Evolutionary conservation across 2,329 filamentous ascomycete species (phyloP), one percentile per base, ranked within the genome.

Genomic region (Apiospora koreana): DNA sequence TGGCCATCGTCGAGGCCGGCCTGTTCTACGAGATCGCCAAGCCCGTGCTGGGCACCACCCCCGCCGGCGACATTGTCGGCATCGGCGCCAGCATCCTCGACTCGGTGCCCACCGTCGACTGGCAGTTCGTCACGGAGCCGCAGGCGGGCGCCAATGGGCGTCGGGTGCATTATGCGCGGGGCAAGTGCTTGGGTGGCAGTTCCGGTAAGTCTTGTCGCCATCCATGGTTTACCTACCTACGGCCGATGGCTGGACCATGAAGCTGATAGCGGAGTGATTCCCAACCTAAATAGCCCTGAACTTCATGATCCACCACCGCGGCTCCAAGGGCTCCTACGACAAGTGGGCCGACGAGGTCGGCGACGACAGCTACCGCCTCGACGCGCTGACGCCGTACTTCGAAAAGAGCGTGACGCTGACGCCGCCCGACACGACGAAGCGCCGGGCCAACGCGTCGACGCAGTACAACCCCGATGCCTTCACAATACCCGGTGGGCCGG

Each of bases 1-100:
- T 83, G 8, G 81, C 80, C 25, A 77, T 83, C 2, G 74, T 84
- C 62, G 82, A 84, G 73, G 82, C 81, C 5, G 82, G 82, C 7
- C 69, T 69, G 7, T 79, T 80, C 45, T 78, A 80, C 69, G 78
- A 83, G 72, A 72, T 81, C 69, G 72, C 45, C 54, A 74, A 74
- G 68, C 70, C 70, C 18, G 68, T 71, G 8, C 45, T 71, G 21
- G 70, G 70, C 12, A 68, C 68, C 6, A 70, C 70, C 23, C 70
- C 70, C 8, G 68, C 46, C 25, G 71, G 72, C 43, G 74, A 80
- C 1, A 76, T 76, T 16, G 71, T 71, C 48, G 70, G 71, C 46
- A 68, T 75, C 42, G 70, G 70, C 10, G 21, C 70, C 14, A 71
- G 66, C 31, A 42, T 66, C 5, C 66, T 71, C 67, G 73, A 42